phyloP scores from a whole-genome alignment of 2,329 filamentous ascomycete species.

The Phoma herbarum region DNA sequence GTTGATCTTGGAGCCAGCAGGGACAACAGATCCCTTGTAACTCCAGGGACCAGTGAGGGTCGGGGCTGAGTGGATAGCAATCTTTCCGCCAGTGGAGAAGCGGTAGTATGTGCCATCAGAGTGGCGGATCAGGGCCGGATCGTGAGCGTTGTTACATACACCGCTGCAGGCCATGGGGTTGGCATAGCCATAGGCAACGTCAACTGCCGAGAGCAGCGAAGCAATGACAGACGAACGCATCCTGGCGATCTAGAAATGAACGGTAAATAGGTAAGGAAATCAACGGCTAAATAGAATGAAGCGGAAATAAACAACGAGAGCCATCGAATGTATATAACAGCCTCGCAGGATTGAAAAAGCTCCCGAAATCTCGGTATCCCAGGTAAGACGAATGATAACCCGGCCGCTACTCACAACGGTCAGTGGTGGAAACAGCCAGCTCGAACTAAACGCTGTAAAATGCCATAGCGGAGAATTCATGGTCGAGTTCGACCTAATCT shows the following conservation, averaged over 20 bases:
- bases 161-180: conserved; percentile 54
- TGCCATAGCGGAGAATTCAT: conserved; percentile 10
- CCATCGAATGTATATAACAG: conserved; percentile 9
- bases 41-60: conserved; percentile 62
- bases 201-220: conserved; percentile 30
- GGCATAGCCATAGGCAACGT: conserved; percentile 47
- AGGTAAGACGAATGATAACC: background rate
- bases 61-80: conserved; percentile 60
- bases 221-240: conserved; percentile 34
- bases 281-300: background rate
- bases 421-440: conserved; percentile 13
- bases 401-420: background rate
- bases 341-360: background rate
- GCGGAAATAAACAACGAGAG: background rate
- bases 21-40: conserved; percentile 57
- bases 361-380: conserved; percentile 5
- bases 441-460: conserved; percentile 1
- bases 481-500: background rate
- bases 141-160: conserved; percentile 57
- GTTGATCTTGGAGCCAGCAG: conserved; percentile 57
- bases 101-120: conserved; percentile 62
- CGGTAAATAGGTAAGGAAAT: conserved; percentile 2
- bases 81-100: conserved; percentile 62
- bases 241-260: conserved; percentile 18
- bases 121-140: conserved; percentile 59